Evolutionary conservation across 139 green algal species (phyloP).

Genomic region (Chlamydomonas sphaeroides): DNA sequence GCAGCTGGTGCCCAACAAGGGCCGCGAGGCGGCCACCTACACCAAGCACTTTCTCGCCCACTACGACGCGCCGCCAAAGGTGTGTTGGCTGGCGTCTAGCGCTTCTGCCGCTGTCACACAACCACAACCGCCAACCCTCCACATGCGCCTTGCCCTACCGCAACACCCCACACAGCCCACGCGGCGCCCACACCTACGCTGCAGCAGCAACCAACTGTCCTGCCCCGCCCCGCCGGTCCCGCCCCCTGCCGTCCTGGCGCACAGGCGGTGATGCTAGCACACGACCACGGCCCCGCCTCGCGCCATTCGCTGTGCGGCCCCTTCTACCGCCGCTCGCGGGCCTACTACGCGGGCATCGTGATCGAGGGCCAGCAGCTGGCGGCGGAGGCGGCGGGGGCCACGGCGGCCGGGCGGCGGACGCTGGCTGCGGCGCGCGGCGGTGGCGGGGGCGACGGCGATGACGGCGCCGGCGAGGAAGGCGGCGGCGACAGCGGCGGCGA

Average conservation of each 20-base stretch:
- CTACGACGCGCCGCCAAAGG: conserved; percentile 8
- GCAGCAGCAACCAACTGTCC: neutral
- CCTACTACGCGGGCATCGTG: conserved; percentile 33
- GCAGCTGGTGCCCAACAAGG: conserved; percentile 37
- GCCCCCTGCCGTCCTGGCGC: too few relatives aligned
- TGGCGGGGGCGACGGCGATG: too few relatives aligned
- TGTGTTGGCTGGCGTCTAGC: neutral
- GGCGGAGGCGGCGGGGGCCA: neutral
- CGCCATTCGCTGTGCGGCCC: conserved; percentile 45
- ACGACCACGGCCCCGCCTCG: conserved; percentile 45
- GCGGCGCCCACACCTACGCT: neutral
- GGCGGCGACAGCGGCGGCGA: too few relatives aligned
- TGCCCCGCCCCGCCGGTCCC: neutral
- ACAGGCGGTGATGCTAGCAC: conserved; percentile 20
- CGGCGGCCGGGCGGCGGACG: too few relatives aligned
- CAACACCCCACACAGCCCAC: too few relatives aligned
- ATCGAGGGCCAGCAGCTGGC: neutral
- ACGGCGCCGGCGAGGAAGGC: too few relatives aligned
- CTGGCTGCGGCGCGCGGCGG: neutral
- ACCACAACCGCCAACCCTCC: too few relatives aligned
- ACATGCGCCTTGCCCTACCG: too few relatives aligned
- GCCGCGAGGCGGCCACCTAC: conserved; percentile 33
- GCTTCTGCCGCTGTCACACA: too few relatives aligned
- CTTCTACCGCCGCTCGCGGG: conserved; percentile 38
- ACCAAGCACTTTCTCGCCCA: conserved; percentile 12